These are phyloP conservation scores for Peronosclerospora sorghi DNA, from an alignment of 352 stramenopile species.

Conservation along the genomic window DNA sequence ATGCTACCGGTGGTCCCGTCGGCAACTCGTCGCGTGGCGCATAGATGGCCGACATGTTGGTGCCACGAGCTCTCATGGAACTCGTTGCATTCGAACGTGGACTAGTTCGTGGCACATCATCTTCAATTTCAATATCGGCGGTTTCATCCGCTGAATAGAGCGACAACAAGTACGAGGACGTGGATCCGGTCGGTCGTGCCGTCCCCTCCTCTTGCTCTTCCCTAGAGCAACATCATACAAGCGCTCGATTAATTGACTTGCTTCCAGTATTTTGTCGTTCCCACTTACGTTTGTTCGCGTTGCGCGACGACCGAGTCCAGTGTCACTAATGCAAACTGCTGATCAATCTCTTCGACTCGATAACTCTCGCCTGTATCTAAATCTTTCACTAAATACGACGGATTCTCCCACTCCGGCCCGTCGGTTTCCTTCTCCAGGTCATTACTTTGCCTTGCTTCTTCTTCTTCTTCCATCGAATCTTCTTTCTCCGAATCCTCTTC, in stretches of 20 bases:
- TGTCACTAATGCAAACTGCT: slow-evolving; percentile 68
- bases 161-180: slow-evolving; percentile 61
- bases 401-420: slow-evolving; percentile 57
- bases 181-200: slow-evolving; percentile 18
- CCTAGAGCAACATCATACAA: slow-evolving; percentile 5
- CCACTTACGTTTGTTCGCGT: slow-evolving; percentile 39
- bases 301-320: slow-evolving; percentile 54
- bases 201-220: slow-evolving; percentile 11
- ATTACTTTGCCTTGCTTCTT: not conserved
- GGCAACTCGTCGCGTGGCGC: slow-evolving; percentile 29
- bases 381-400: slow-evolving; percentile 72
- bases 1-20: slow-evolving; percentile 30
- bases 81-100: slow-evolving; percentile 1
- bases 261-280: not conserved
- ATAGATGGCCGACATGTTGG: slow-evolving; percentile 36
- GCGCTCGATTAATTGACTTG: not conserved
- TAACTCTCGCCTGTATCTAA: slow-evolving; percentile 73
- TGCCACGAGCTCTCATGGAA: slow-evolving; percentile 27
- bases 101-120: slow-evolving; percentile 16
- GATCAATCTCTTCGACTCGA: slow-evolving; percentile 72
- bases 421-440: slow-evolving; percentile 17
- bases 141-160: slow-evolving; percentile 74
- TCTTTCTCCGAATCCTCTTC: slow-evolving; percentile 27
- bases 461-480: slow-evolving; percentile 12
- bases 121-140: slow-evolving; percentile 70